A percentile compares a stretch with the other conserved stretches of the same genome.
Evolutionary conservation across 805 yeast genomes (phyloP).

Genomic region (Pichia scutulata): DNA sequence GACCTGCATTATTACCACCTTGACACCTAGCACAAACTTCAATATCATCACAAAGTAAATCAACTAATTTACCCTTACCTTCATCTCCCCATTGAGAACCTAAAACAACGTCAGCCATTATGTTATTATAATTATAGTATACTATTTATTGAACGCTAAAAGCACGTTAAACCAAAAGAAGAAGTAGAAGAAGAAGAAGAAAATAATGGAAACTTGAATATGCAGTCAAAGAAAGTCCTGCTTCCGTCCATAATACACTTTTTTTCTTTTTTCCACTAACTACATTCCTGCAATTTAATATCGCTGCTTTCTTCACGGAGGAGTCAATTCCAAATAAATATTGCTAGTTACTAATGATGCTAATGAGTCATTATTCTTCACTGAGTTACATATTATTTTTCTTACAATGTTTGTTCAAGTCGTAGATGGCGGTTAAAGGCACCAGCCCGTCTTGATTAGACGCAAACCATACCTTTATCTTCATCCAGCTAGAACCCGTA

Average conservation of each 20-base stretch:
- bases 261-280: too few species aligned
- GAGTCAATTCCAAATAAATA: background rate
- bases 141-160: conserved; percentile 3
- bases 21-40: conserved; percentile 97
- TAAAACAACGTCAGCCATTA: conserved; percentile 83
- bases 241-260: too few species aligned
- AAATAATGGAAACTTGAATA: background rate
- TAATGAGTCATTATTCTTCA: too few species aligned
- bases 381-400: too few species aligned
- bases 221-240: too few species aligned
- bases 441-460: too few species aligned
- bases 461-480: too few species aligned
- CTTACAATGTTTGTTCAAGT: background rate
- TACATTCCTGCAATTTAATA: too few species aligned
- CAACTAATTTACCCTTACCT: conserved; percentile 98
- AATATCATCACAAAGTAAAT: conserved; percentile 85
- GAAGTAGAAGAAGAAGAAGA: background rate
- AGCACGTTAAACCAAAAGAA: conserved; percentile 9
- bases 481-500: too few species aligned
- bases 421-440: too few species aligned
- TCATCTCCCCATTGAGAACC: conserved; percentile 99
- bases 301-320: background rate
- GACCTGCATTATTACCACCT: conserved; percentile 99
- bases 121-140: background rate
- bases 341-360: too few species aligned